phyloP scores from a whole-genome alignment of 2,329 filamentous ascomycete species.

The Aureobasidium sp. region DNA sequence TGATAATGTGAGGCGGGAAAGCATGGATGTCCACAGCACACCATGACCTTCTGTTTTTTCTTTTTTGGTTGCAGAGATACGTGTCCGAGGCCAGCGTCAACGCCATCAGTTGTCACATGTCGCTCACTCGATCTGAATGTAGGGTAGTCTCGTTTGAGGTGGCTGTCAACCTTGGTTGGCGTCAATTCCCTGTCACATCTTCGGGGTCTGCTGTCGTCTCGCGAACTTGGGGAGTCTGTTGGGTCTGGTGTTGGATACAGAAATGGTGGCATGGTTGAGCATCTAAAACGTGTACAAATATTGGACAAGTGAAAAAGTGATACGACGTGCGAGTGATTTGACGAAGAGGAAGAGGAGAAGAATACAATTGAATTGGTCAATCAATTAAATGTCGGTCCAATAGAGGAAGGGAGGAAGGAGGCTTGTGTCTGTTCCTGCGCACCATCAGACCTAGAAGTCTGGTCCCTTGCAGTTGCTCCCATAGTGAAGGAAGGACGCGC shows the following conservation, averaged over 20 bases:
- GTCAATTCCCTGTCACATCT: too few species aligned
- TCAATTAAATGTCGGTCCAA: neutral
- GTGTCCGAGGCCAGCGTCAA: too few species aligned
- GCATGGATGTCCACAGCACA: neutral
- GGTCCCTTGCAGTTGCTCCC: neutral
- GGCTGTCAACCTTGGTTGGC: too few species aligned
- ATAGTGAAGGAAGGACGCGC: slow-evolving; percentile 1
- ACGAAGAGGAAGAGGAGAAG: neutral
- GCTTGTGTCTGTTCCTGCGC: neutral
- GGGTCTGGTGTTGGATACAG: neutral
- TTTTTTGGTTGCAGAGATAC: neutral
- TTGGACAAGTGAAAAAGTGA: neutral
- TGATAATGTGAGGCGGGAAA: neutral
- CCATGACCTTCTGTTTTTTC: neutral
- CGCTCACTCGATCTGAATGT: too few species aligned
- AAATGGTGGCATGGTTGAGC: neutral
- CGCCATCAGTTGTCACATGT: too few species aligned
- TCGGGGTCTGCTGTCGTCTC: neutral
- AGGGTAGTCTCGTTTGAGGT: too few species aligned
- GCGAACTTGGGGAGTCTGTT: neutral
- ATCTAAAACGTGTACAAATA: too few species aligned
- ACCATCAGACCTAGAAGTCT: neutral
- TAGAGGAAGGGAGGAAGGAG: neutral
- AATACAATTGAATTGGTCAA: neutral
- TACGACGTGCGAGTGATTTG: neutral